phyloP scores from a whole-genome alignment of 2,329 filamentous ascomycete species.

The Ophiosphaerella herpotricha region DNA sequence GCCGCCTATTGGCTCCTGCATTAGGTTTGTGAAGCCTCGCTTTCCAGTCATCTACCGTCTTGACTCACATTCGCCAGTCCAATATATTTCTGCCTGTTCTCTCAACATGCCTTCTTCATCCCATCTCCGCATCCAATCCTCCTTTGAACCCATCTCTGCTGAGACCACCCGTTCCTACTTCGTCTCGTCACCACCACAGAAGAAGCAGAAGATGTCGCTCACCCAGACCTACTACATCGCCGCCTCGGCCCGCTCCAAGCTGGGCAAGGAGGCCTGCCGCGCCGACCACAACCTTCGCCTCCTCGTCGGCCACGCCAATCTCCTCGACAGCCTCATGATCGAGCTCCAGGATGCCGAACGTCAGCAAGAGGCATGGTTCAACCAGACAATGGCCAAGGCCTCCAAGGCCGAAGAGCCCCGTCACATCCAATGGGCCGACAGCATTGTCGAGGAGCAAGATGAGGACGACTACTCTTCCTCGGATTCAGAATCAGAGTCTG shows the following conservation, averaged over 20 bases:
- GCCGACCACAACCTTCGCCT: conserved; percentile 93
- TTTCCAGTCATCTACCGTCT: conserved; percentile 50
- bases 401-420: conserved; percentile 63
- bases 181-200: conserved; percentile 50
- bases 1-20: conserved; percentile 38
- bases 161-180: conserved; percentile 51
- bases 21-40: conserved; percentile 37
- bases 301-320: conserved; percentile 96
- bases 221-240: conserved; percentile 98
- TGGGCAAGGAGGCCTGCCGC: conserved; percentile 85
- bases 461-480: conserved; percentile 63
- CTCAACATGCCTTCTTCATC: conserved; percentile 53
- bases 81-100: conserved; percentile 34
- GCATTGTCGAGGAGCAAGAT: conserved; percentile 74
- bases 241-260: conserved; percentile 95
- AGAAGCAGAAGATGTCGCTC: conserved; percentile 90
- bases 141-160: conserved; percentile 52
- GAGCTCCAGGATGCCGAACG: conserved; percentile 91
- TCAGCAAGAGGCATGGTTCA: conserved; percentile 98
- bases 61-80: conserved; percentile 55
- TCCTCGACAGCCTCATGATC: conserved; percentile 92
- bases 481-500: conserved; percentile 56
- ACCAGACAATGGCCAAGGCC: conserved; percentile 85
- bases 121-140: conserved; percentile 53
- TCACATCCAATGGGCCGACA: conserved; percentile 87